Percentiles rank a stretch among this genome's conserved stretches.
These are phyloP conservation scores for Aspergillus sp. DNA, from an alignment of 2,329 filamentous ascomycete genomes.

Conservation along the genomic window DNA sequence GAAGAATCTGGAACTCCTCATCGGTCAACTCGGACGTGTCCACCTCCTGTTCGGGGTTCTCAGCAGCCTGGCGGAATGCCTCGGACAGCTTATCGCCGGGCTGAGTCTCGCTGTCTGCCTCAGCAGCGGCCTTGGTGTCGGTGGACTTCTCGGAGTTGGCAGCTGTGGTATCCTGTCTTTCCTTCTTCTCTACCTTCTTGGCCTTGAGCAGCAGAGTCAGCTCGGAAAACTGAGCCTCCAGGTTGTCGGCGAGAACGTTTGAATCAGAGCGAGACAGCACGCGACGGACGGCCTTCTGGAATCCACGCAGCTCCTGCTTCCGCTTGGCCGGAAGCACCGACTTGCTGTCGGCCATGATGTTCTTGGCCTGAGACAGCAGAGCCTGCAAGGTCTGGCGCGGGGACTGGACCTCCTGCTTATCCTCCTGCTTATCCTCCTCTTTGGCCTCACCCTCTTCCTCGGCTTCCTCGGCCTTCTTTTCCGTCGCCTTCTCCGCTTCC, in stretches of 20 bases:
- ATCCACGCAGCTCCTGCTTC: slow-evolving; percentile 74
- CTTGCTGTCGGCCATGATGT: slow-evolving; percentile 57
- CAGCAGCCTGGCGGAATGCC: slow-evolving; percentile 34
- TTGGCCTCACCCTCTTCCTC: slow-evolving; percentile 32
- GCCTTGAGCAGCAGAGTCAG: slow-evolving; percentile 53
- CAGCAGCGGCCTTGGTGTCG: slow-evolving; percentile 5
- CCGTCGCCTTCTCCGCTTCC: slow-evolving; percentile 20
- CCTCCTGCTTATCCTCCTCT: slow-evolving; percentile 26
- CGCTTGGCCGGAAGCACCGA: slow-evolving; percentile 64
- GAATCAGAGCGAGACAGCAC: slow-evolving; percentile 59
- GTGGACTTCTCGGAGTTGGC: slow-evolving; percentile 11
- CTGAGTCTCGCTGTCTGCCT: slow-evolving; percentile 11
- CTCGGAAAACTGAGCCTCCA: slow-evolving; percentile 58
- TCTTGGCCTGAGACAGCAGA: slow-evolving; percentile 60
- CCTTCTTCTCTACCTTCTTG: slow-evolving; percentile 30
- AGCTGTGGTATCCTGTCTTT: slow-evolving; percentile 8
- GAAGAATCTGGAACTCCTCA: slow-evolving; percentile 49
- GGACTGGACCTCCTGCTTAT: slow-evolving; percentile 43
- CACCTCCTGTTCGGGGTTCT: slow-evolving; percentile 34
- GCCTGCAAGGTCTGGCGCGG: slow-evolving; percentile 53
- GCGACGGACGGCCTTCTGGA: slow-evolving; percentile 65
- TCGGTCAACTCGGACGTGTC: slow-evolving; percentile 52
- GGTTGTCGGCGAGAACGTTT: slow-evolving; percentile 47
- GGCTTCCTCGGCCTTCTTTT: slow-evolving; percentile 27
- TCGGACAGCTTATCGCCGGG: slow-evolving; percentile 35